phyloP scores from a whole-genome alignment of 116 monocot genomes.

The Dioscorea cayenensis region DNA sequence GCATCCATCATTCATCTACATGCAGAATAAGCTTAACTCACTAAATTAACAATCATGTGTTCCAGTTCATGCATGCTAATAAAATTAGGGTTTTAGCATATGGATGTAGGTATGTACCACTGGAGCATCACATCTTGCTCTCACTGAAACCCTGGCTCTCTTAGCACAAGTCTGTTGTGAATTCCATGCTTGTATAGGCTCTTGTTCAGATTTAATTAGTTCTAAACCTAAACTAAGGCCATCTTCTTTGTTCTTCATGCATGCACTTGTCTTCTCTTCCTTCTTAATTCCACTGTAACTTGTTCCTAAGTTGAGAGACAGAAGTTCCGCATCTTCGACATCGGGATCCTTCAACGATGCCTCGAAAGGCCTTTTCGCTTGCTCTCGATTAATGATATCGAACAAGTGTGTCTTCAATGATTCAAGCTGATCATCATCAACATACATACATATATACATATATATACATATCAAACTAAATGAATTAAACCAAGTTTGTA shows the following conservation, averaged over 20 bases:
- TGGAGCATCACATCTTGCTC: constrained; percentile 77
- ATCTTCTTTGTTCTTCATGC: constrained; percentile 4
- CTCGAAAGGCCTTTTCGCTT: constrained; percentile 8
- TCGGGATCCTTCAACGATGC: neutral
- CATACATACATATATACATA: no score
- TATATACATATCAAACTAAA: no score
- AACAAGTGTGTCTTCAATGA: constrained; percentile 46
- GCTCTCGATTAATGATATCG: constrained; percentile 36
- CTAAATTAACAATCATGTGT: no score
- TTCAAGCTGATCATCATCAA: neutral
- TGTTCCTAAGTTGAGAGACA: constrained; percentile 45
- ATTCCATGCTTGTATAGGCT: no score
- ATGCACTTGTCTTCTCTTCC: constrained; percentile 17
- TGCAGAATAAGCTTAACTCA: neutral
- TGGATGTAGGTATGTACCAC: constrained; percentile 33
- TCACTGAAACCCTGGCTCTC: constrained; percentile 86
- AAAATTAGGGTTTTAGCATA: no score
- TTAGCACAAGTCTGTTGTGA: constrained; percentile 41
- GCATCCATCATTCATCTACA: constrained; percentile 90
- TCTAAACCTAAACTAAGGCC: constrained; percentile 45
- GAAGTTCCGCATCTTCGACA: constrained; percentile 34
- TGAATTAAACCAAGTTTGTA: no score
- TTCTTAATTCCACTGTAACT: constrained; percentile 19
- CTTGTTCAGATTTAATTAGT: constrained; percentile 20
- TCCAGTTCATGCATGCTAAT: no score